A percentile compares a stretch with the other conserved stretches of the same genome.
phyloP scores from a whole-genome alignment of 2,329 filamentous ascomycete species.

The Clarireedia sp. region DNA sequence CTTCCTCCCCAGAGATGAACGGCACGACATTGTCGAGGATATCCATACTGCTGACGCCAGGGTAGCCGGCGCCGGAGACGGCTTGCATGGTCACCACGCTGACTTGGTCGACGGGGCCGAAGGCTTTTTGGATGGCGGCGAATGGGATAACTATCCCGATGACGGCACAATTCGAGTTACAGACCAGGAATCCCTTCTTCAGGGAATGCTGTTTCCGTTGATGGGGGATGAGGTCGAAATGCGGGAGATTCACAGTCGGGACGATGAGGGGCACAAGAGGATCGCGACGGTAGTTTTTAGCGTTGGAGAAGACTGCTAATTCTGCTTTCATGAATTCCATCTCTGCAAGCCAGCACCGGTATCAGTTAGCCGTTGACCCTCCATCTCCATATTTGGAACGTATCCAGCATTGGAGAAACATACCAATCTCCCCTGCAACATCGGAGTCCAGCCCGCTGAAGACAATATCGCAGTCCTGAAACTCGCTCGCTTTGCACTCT shows the following conservation, averaged over 20 bases:
- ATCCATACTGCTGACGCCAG: conserved; percentile 88
- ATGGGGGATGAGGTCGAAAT: conserved; percentile 82
- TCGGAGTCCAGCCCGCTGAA: conserved; percentile 91
- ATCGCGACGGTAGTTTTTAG: conserved; percentile 92
- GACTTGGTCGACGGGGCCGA: conserved; percentile 70
- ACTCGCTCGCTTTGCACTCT: conserved; percentile 74
- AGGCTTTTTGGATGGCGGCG: conserved; percentile 76
- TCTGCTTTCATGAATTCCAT: conserved; percentile 84
- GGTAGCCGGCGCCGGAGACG: conserved; percentile 85
- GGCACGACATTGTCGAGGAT: conserved; percentile 94
- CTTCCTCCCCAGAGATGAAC: conserved; percentile 87
- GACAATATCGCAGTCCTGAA: conserved; percentile 83
- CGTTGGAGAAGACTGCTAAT: conserved; percentile 91
- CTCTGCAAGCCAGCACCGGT: conserved; percentile 43
- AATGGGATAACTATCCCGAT: conserved; percentile 95
- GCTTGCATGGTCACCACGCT: conserved; percentile 91
- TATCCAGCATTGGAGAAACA: conserved; percentile 22
- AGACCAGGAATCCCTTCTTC: conserved; percentile 84
- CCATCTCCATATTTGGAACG: neutral
- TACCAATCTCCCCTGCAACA: conserved; percentile 86
- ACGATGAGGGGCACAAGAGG: conserved; percentile 88
- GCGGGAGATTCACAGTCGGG: conserved; percentile 84
- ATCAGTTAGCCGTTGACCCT: neutral
- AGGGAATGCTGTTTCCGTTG: conserved; percentile 68
- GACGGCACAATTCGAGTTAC: conserved; percentile 97